Evolutionary conservation across 2,329 filamentous ascomycete species (phyloP), one percentile per base, ranked within the genome.

Genomic region (Beauveria pseudobassiana): DNA sequence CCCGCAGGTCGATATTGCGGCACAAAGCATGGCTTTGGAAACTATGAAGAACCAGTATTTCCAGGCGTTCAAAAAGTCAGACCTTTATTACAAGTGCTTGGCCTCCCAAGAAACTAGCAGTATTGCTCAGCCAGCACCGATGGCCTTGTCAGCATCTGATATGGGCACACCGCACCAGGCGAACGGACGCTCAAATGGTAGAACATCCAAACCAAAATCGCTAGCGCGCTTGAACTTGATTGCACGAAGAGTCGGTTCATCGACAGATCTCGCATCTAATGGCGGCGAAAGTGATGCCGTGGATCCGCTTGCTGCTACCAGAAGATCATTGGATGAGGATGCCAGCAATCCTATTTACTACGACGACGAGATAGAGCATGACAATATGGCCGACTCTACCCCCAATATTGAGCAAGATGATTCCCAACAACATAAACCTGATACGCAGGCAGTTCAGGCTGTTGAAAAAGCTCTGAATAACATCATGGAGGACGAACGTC

Each of bases 81-180:
- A 98, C 70, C 75, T 99, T 0, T 99, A 92, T 72, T 98, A 95
- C 79, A 99, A 99, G 73, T 97, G 93, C 71, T 80, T 99, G 1
- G 91, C 93, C 8, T 90, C 93, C 14, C 91, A 96, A 69, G 92
- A 96, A 74, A 81, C 84, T 48, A 55, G 43, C 14, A 80, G 83
- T 1, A 78, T 70, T 55, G 62, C 67, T 7, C 71, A 71, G 30
- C 4, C 61, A 10, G 9, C 56, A 30, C 42, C 61, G 3, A 64
- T 68, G 42, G 62, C 64, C 10, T 64, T 68, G 38, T 58, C 66
- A 16, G 62, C 65, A 49, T 67, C 67, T 1, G 67, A 61, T 8
- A 43, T 50, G 30, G 51, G 51, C 18, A 55, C 45, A 22, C n/a
- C 59, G 14, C 51, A n/a, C 5, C 59, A 50, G 28, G 26, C 43